Evolutionary conservation across 768 basidiomycete species (phyloP).

Genomic region (Boletus bicolor): DNA sequence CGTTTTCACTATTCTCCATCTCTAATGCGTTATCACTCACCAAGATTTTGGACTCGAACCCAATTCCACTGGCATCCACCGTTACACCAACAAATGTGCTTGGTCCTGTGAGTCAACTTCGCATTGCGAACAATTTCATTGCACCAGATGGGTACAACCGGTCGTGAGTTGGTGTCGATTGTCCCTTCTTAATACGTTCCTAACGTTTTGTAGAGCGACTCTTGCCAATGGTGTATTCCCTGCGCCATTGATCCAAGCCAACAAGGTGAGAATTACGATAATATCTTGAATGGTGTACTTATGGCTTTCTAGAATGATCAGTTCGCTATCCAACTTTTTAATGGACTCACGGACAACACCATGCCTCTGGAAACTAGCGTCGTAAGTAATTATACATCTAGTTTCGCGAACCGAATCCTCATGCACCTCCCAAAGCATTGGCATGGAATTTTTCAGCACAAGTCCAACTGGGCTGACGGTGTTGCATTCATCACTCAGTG

Average conservation of each 20-base stretch:
- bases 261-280: constrained; percentile 26
- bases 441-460: constrained; percentile 30
- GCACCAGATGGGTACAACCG: constrained; percentile 48
- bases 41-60: not conserved
- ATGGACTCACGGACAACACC: constrained; percentile 42
- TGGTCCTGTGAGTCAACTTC: constrained; percentile 25
- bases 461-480: constrained; percentile 36
- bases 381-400: constrained; percentile 15
- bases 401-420: constrained; percentile 12
- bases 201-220: constrained; percentile 33
- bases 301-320: constrained; percentile 31
- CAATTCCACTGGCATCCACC: not conserved
- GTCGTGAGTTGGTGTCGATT: constrained; percentile 26
- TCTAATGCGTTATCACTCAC: constrained; percentile 4
- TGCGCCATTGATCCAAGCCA: constrained; percentile 42
- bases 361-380: constrained; percentile 49
- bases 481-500: constrained; percentile 42
- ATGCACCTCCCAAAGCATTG: constrained; percentile 27
- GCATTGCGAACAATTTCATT: constrained; percentile 38
- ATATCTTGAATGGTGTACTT: not conserved
- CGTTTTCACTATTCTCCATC: constrained; percentile 2
- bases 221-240: constrained; percentile 45
- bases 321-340: constrained; percentile 42
- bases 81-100: not conserved
- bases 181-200: not conserved